Evolutionary conservation across 1,139 yeast genomes (phyloP), one percentile per base, ranked within the genome.

Genomic region (Pichia sp.): DNA sequence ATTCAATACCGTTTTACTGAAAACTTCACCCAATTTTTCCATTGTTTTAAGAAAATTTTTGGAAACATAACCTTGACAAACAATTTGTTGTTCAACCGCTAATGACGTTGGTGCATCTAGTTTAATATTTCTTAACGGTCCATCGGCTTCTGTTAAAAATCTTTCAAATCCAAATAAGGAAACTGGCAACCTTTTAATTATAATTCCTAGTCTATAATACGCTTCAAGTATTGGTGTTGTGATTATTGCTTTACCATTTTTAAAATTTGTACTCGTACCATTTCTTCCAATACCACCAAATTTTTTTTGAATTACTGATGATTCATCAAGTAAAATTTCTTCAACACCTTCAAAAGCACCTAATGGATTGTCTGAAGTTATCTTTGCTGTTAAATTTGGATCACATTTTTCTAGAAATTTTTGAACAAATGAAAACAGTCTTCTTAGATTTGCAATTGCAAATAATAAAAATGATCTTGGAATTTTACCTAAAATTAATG

Each of bases 391-490:
- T 43, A 66, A 50, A 19, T 49, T 49, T 11, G 63, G 60, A 57
- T 60, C 69, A 56, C 48, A 62, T 55, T 62, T 72, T 65, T 57
- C 73, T 56, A 57, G 67, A 68, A 51, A 63, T 57, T 73, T 62
- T 48, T 66, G 66, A 50, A 70, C 62, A 55, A 83, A 75, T 58
- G 82, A 82, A 64, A 84, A 84, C 28, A 89, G 75, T 57, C 86
- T 82, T 33, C 83, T 81, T 30, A 86, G 77, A 18, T 87, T 86
- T 5, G 89, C 77, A 52, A 87, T 73, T 0, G 89, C 81, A 65
- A 83, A 85, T 66, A 83, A 74, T 59, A 88, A 71, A 54, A 88
- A 77, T 27, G 85, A 73, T 48, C 96, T 68, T 3, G 95, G 87
- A 4, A 87, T 82, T 58, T 83, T 84, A 51, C 88, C 80, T 62